phyloP scores from a whole-genome alignment of 164 flowering plant species.

The Umbellularia californica region DNA sequence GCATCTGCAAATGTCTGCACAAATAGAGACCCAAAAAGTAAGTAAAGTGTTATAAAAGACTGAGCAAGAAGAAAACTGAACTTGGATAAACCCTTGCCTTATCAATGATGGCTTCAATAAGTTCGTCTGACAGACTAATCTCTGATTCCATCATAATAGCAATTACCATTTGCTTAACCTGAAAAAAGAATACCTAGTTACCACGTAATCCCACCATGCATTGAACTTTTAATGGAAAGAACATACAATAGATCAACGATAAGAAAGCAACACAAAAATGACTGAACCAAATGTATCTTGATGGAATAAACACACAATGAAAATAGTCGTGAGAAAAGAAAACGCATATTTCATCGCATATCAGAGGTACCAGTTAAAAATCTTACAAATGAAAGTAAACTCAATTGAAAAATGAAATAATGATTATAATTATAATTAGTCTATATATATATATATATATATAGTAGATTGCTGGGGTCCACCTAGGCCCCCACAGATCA shows the following conservation, averaged over 20 bases:
- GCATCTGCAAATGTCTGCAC: slow-evolving; percentile 86
- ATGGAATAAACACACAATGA: neutral
- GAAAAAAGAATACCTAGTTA: slow-evolving; percentile 8
- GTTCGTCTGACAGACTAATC: slow-evolving; percentile 59
- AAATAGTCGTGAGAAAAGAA: neutral
- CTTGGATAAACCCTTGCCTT: slow-evolving; percentile 32
- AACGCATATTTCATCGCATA: too few relatives aligned
- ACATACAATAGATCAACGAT: neutral
- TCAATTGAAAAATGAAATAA: too few relatives aligned
- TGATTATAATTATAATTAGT: too few relatives aligned
- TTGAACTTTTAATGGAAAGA: neutral
- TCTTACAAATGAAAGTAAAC: neutral
- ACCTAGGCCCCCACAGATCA: too few relatives aligned
- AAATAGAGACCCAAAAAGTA: neutral
- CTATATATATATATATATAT: too few relatives aligned
- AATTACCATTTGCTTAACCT: slow-evolving; percentile 88
- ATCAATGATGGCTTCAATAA: slow-evolving; percentile 69
- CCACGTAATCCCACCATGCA: neutral
- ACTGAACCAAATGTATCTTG: neutral
- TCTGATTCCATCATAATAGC: slow-evolving; percentile 72
- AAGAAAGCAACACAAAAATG: neutral
- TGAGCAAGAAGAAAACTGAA: neutral
- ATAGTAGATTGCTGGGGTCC: too few relatives aligned
- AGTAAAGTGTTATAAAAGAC: neutral
- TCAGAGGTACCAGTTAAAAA: neutral